Evolutionary conservation across 1,284 basidiomycete genomes (phyloP).

Genomic region (Leccinum cinnamomeum): DNA sequence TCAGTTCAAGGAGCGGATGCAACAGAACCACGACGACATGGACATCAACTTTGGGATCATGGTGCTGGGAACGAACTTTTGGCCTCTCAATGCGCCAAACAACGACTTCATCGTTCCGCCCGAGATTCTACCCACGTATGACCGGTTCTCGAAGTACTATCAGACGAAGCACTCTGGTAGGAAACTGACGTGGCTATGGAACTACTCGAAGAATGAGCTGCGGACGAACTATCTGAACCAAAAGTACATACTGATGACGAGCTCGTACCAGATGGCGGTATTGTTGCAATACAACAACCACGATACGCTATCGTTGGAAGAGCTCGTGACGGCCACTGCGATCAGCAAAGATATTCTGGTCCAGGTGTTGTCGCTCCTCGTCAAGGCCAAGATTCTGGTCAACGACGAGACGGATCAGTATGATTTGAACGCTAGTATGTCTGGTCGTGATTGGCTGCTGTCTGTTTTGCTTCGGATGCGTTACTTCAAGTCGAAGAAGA

Average conservation of each 20-base stretch:
- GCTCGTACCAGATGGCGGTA: slow-evolving; percentile 94
- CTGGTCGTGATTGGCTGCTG: not conserved
- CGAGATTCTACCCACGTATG: slow-evolving; percentile 85
- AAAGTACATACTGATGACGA: slow-evolving; percentile 96
- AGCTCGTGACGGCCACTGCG: slow-evolving; percentile 81
- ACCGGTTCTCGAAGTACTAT: slow-evolving; percentile 94
- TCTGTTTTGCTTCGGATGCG: not conserved
- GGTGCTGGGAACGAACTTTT: slow-evolving; percentile 95
- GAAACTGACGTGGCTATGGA: slow-evolving; percentile 98
- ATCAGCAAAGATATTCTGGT: slow-evolving; percentile 84
- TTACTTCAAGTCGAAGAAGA: slow-evolving; percentile 96
- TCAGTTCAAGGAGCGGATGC: slow-evolving; percentile 94
- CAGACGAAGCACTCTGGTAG: slow-evolving; percentile 93
- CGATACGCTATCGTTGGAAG: slow-evolving; percentile 80
- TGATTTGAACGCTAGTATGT: slow-evolving; percentile 86
- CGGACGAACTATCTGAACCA: slow-evolving; percentile 90
- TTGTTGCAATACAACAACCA: slow-evolving; percentile 92
- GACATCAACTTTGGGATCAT: slow-evolving; percentile 92
- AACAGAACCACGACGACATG: slow-evolving; percentile 79
- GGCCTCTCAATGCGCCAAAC: slow-evolving; percentile 85
- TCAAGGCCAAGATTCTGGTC: slow-evolving; percentile 89
- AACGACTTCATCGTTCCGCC: slow-evolving; percentile 90
- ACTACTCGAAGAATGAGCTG: slow-evolving; percentile 95
- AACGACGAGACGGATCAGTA: slow-evolving; percentile 87
- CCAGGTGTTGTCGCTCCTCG: slow-evolving; percentile 80